phyloP scores from a whole-genome alignment of 345 rosid genomes.

The Pistacia integerrima region DNA sequence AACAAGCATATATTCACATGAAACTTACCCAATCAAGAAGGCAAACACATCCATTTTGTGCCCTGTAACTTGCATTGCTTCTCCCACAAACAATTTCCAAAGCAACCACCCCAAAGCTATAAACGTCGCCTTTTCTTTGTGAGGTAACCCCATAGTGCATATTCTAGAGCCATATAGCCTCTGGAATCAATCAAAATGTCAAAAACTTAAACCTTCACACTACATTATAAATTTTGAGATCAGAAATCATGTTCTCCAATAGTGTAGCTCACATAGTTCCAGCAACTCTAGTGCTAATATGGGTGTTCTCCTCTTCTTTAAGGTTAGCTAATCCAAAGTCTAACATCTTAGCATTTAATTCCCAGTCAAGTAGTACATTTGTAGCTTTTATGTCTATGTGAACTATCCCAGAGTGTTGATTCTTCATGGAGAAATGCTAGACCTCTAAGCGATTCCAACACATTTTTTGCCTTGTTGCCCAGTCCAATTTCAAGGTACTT shows the following conservation, averaged over 20 bases:
- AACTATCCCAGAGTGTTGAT: slow-evolving; percentile 51
- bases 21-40: slow-evolving; percentile 40
- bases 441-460: slow-evolving; percentile 61
- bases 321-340: slow-evolving; percentile 73
- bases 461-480: slow-evolving; percentile 54
- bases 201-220: too few species aligned
- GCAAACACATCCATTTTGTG: slow-evolving; percentile 19
- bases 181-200: slow-evolving; percentile 19
- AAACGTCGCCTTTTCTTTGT: slow-evolving; percentile 41
- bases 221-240: too few species aligned
- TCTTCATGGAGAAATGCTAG: slow-evolving; percentile 62
- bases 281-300: slow-evolving; percentile 60
- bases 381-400: slow-evolving; percentile 69
- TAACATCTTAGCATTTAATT: slow-evolving; percentile 59
- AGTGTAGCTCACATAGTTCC: slow-evolving; percentile 64
- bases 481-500: slow-evolving; percentile 36
- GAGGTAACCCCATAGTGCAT: slow-evolving; percentile 42
- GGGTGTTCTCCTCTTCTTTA: slow-evolving; percentile 46
- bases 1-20: too few species aligned
- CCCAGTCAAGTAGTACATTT: slow-evolving; percentile 54
- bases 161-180: slow-evolving; percentile 51
- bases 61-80: slow-evolving; percentile 25
- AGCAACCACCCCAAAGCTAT: slow-evolving; percentile 42
- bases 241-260: too few species aligned
- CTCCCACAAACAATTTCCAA: slow-evolving; percentile 37